Evolutionary conservation across 306 rosid species (phyloP).

Genomic region (Luffa acutangula): DNA sequence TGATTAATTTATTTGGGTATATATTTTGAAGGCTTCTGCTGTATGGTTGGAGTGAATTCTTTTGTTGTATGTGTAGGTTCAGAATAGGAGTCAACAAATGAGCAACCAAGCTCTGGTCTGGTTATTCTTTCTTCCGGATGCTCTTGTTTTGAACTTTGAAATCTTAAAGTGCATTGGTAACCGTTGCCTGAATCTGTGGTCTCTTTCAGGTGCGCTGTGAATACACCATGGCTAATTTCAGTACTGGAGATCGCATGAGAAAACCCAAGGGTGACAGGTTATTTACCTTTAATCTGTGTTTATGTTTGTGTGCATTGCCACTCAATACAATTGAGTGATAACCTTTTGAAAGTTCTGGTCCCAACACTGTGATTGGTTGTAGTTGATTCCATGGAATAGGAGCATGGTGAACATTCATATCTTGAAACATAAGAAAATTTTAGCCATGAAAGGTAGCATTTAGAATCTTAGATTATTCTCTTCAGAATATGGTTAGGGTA

Average conservation of each 20-base stretch:
- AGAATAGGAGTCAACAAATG: constrained; percentile 65
- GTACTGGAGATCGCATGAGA: constrained; percentile 89
- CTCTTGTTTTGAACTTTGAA: neutral
- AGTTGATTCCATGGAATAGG: neutral
- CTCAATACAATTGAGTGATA: neutral
- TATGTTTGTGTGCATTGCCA: neutral
- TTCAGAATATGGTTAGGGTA: neutral
- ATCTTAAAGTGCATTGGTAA: neutral
- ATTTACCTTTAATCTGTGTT: neutral
- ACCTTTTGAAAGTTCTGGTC: neutral
- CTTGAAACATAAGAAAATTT: neutral
- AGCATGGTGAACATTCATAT: neutral
- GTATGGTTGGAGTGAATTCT: neutral
- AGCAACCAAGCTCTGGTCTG: constrained; percentile 70
- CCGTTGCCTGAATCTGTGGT: neutral
- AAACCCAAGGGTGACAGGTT: constrained; percentile 90
- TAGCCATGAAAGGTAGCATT: neutral
- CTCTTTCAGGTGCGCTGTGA: constrained; percentile 66
- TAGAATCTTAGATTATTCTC: neutral
- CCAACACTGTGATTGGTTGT: neutral
- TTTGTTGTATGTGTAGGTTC: constrained; percentile 40
- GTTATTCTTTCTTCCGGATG: constrained; percentile 19
- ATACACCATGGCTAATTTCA: constrained; percentile 88
- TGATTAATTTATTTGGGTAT: neutral
- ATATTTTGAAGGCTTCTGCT: neutral